Evolutionary conservation across 1,284 basidiomycete species (phyloP).

Genomic region (Sparassis latifolia): DNA sequence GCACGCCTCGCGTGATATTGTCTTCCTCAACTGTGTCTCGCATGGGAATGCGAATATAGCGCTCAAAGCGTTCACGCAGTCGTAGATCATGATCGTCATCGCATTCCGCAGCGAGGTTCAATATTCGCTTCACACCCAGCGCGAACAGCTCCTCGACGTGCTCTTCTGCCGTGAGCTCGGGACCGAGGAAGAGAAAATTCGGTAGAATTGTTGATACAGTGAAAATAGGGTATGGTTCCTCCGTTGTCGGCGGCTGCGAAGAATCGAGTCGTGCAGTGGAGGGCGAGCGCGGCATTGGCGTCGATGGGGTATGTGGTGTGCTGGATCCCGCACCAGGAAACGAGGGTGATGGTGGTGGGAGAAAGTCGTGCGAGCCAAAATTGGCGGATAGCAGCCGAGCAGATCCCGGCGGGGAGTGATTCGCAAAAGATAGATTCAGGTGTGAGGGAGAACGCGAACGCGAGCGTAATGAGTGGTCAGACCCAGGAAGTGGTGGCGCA

Average conservation of each 20-base stretch:
- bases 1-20: constrained; percentile 77
- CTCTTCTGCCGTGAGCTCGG: constrained; percentile 70
- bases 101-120: constrained; percentile 91
- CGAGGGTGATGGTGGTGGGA: constrained; percentile 27
- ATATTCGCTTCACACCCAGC: constrained; percentile 80
- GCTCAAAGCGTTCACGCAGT: constrained; percentile 66
- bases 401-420: constrained; percentile 46
- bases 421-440: constrained; percentile 50
- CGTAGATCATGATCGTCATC: constrained; percentile 74
- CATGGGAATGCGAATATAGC: constrained; percentile 86
- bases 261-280: constrained; percentile 52
- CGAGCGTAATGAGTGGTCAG: constrained; percentile 28
- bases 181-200: constrained; percentile 85
- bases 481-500: constrained; percentile 37
- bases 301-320: constrained; percentile 23
- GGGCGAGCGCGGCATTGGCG: constrained; percentile 40
- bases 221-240: constrained; percentile 58
- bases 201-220: constrained; percentile 85
- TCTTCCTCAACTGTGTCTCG: constrained; percentile 93
- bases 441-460: constrained; percentile 54
- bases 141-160: constrained; percentile 70
- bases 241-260: constrained; percentile 46
- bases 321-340: constrained; percentile 13
- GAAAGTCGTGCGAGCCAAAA: constrained; percentile 11
- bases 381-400: constrained; percentile 29